Conservation (phyloP, 2,329 filamentous ascomycete genomes). For the Plenodomus biglobosus region DNA sequence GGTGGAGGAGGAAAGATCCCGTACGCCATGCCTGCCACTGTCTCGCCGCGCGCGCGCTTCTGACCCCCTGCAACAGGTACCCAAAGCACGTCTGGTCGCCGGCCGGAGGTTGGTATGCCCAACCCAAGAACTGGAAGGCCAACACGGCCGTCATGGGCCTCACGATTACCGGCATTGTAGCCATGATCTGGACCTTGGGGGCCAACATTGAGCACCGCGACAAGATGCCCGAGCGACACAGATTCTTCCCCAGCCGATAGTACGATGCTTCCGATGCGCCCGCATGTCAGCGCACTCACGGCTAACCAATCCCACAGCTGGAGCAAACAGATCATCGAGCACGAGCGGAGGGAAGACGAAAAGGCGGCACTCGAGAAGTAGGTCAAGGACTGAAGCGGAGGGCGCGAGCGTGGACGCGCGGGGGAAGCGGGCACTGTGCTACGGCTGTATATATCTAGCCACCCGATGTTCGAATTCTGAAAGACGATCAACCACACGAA, state of each 20-base stretch:
- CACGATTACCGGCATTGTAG: slow-evolving; percentile 68
- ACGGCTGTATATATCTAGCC: slow-evolving; percentile 44
- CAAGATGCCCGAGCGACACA: slow-evolving; percentile 72
- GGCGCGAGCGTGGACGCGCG: slow-evolving; percentile 1
- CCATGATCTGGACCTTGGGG: slow-evolving; percentile 69
- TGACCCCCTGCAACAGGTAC: slow-evolving; percentile 63
- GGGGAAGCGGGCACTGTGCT: slow-evolving; percentile 20
- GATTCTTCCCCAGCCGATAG: slow-evolving; percentile 85
- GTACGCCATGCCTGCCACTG: slow-evolving; percentile 47
- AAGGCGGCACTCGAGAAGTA: slow-evolving; percentile 28
- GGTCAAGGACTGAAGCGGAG: slow-evolving; percentile 7
- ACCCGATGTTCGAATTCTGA: slow-evolving; percentile 46
- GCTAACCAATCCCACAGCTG: slow-evolving; percentile 56
- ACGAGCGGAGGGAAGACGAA: slow-evolving; percentile 58
- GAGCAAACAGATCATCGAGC: slow-evolving; percentile 71
- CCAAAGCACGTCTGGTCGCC: slow-evolving; percentile 99
- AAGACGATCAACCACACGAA: slow-evolving; percentile 47
- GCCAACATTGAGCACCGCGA: slow-evolving; percentile 72
- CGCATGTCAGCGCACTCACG: not conserved
- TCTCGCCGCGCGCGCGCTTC: slow-evolving; percentile 7
- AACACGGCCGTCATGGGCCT: slow-evolving; percentile 80
- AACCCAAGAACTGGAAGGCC: slow-evolving; percentile 89
- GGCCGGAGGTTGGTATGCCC: slow-evolving; percentile 94
- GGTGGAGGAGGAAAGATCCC: slow-evolving; percentile 70
- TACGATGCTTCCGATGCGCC: slow-evolving; percentile 51